phyloP scores from a whole-genome alignment of 257 asterid genomes.

The Solanum boliviense region DNA sequence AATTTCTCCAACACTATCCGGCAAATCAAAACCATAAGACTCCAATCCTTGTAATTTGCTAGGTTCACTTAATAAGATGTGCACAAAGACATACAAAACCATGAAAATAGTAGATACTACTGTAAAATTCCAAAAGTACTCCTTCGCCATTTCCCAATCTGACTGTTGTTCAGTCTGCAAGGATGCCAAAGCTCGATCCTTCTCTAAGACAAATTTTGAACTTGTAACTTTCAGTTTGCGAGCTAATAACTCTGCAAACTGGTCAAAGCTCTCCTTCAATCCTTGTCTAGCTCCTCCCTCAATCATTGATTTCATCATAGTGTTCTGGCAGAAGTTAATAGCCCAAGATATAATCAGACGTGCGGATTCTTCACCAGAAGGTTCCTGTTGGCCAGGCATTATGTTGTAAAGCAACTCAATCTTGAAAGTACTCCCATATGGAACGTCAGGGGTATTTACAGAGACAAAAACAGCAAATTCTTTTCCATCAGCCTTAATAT shows the following conservation, averaged over 20 bases:
- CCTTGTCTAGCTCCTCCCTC: conserved; percentile 80
- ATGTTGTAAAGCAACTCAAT: conserved; percentile 66
- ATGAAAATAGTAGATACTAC: conserved; percentile 47
- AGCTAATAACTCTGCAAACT: conserved; percentile 48
- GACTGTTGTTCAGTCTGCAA: conserved; percentile 43
- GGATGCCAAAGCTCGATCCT: conserved; percentile 43
- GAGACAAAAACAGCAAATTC: conserved; percentile 46
- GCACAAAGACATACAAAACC: conserved; percentile 37
- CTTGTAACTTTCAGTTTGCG: conserved; percentile 24
- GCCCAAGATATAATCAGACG: conserved; percentile 73
- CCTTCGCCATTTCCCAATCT: conserved; percentile 33
- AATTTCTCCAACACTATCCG: conserved; percentile 81
- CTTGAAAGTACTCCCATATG: conserved; percentile 71
- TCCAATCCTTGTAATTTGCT: conserved; percentile 51
- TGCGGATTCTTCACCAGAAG: conserved; percentile 46
- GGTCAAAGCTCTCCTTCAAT: conserved; percentile 64
- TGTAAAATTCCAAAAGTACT: conserved; percentile 60
- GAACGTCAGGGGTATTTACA: conserved; percentile 86
- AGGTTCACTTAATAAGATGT: conserved; percentile 44
- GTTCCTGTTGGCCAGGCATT: conserved; percentile 31
- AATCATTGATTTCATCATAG: conserved; percentile 76
- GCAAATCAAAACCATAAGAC: conserved; percentile 65
- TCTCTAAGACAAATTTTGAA: conserved; percentile 27
- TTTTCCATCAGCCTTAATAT: conserved; percentile 35
- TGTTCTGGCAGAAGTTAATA: conserved; percentile 50